phyloP scores from a whole-genome alignment of 139 green algal species.

The Gonium pectorale region DNA sequence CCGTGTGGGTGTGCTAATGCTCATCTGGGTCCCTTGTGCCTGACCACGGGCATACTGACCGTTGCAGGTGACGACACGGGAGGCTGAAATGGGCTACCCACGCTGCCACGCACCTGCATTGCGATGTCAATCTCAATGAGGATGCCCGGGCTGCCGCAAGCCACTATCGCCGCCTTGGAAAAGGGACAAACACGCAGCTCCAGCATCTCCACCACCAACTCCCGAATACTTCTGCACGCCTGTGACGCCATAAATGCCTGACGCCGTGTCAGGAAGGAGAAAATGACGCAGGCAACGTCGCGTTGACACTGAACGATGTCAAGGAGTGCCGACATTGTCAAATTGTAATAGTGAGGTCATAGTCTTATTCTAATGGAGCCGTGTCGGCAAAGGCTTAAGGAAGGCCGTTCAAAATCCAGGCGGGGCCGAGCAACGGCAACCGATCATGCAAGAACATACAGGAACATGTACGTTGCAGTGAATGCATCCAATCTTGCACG shows the following conservation, averaged over 20 bases:
- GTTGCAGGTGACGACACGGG: background rate
- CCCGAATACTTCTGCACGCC: background rate
- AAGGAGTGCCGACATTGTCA: no score
- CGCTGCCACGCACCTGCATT: background rate
- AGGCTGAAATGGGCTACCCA: background rate
- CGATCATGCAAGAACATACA: no score
- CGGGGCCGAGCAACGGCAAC: no score
- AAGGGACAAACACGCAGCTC: background rate
- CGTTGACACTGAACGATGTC: no score
- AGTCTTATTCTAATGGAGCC: no score
- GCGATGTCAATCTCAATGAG: slow-evolving; percentile 33
- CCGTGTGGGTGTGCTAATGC: background rate
- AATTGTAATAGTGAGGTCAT: no score
- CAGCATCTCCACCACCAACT: background rate
- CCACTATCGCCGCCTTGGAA: background rate
- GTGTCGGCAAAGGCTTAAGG: no score
- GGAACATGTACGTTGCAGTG: no score
- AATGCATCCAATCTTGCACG: no score
- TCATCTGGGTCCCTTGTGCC: background rate
- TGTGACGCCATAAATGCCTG: background rate
- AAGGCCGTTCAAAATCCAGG: no score
- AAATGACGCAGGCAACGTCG: no score
- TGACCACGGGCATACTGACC: background rate
- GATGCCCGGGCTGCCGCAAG: background rate
- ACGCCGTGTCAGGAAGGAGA: slow-evolving; percentile 17